phyloP scores from a whole-genome alignment of 495 filamentous ascomycete species.

The Ascobolus immersus region DNA sequence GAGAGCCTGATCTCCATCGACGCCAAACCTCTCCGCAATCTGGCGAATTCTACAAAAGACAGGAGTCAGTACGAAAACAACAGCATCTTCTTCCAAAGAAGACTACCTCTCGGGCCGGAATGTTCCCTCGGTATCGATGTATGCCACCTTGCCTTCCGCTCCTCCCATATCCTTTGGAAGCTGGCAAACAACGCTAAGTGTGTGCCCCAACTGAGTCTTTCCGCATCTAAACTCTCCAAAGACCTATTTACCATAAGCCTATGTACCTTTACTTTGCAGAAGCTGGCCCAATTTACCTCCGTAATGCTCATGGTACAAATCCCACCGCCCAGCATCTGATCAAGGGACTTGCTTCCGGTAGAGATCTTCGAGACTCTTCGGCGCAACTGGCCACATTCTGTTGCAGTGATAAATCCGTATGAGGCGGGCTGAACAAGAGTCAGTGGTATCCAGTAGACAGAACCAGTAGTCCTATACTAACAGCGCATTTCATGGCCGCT shows the following conservation, averaged over 20 bases:
- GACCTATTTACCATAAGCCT: background rate
- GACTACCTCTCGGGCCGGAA: constrained; percentile 41
- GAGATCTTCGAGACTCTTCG: constrained; percentile 44
- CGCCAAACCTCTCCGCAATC: constrained; percentile 49
- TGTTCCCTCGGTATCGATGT: constrained; percentile 60
- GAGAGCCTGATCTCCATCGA: constrained; percentile 36
- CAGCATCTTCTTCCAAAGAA: background rate
- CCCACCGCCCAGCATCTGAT: constrained; percentile 45
- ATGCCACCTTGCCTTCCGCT: constrained; percentile 54
- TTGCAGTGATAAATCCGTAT: constrained; percentile 50
- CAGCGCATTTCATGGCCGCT: constrained; percentile 43
- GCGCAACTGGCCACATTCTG: constrained; percentile 41
- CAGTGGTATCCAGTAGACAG: constrained; percentile 3
- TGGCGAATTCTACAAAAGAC: constrained; percentile 21
- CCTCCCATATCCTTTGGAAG: constrained; percentile 38
- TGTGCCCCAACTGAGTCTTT: constrained; percentile 46
- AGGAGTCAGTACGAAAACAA: background rate
- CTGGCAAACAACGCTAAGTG: constrained; percentile 42
- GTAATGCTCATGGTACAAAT: constrained; percentile 64
- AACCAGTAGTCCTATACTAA: constrained; percentile 14
- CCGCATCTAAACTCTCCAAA: constrained; percentile 34
- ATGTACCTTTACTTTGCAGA: background rate
- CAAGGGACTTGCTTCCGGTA: constrained; percentile 52
- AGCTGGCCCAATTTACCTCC: constrained; percentile 39
- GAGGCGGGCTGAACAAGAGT: constrained; percentile 27